phyloP scores from a whole-genome alignment of 345 rosid species.

The Eucalyptus pauciflora region DNA sequence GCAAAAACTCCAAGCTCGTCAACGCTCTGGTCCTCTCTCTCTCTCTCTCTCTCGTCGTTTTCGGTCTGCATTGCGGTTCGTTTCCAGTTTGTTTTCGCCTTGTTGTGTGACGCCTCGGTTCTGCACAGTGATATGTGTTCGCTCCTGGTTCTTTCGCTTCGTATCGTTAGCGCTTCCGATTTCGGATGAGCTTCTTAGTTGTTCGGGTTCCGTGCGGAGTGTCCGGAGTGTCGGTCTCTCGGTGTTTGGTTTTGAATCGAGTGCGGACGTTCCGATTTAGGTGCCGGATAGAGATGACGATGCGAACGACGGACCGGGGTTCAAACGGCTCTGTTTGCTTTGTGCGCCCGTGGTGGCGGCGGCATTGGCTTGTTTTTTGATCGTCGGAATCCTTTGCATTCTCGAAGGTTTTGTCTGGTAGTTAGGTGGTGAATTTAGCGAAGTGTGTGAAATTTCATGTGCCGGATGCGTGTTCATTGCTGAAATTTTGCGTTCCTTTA shows the following conservation, averaged over 20 bases:
- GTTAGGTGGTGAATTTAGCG: neutral
- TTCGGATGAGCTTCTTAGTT: neutral
- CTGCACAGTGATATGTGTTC: neutral
- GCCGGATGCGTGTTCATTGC: neutral
- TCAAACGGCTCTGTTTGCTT: neutral
- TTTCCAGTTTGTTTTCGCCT: neutral
- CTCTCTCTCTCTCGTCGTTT: neutral
- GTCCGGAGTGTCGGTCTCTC: neutral
- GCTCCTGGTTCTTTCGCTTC: neutral
- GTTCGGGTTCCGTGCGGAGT: neutral
- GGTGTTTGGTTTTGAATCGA: neutral
- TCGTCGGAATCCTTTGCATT: neutral
- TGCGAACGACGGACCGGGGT: neutral
- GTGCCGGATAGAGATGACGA: neutral
- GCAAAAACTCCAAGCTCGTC: conserved; percentile 81
- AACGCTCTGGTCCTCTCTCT: conserved; percentile 43
- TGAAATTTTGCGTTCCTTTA: neutral
- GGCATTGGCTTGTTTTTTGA: neutral
- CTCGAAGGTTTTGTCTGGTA: neutral
- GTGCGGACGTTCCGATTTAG: neutral
- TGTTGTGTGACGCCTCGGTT: neutral
- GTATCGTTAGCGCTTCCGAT: neutral
- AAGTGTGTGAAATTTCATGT: neutral
- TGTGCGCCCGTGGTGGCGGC: neutral
- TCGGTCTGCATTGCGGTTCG: neutral